These are phyloP conservation scores for Rauvolfia tetraphylla DNA, from an alignment of 257 asterid species.

Conservation along the genomic window DNA sequence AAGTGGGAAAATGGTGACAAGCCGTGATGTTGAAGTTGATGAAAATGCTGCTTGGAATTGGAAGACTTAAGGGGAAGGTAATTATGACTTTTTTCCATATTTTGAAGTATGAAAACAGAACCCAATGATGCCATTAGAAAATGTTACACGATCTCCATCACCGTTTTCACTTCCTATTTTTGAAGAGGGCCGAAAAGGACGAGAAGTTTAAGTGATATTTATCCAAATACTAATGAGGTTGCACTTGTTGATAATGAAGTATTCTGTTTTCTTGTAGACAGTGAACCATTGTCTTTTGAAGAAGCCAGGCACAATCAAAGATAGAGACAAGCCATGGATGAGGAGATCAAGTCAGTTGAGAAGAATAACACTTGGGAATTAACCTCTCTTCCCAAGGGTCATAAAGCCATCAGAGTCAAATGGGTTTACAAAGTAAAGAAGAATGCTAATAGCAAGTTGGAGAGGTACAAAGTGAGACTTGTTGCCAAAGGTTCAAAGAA, in stretches of 20 bases:
- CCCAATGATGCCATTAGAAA: not conserved
- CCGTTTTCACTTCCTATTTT: not conserved
- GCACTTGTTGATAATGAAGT: not conserved
- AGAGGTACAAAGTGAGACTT: no score
- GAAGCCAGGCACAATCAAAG: no score
- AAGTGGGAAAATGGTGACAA: no score
- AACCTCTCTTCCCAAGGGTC: no score
- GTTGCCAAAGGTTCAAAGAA: no score
- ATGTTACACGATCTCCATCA: not conserved
- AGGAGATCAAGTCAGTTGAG: no score
- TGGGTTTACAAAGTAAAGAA: not conserved
- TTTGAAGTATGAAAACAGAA: not conserved
- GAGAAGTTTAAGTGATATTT: not conserved
- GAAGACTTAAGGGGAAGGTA: no score
- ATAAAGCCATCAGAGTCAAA: not conserved
- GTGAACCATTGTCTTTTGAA: no score
- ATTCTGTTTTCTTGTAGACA: not conserved
- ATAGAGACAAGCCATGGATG: no score
- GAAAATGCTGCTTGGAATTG: conserved; percentile 4
- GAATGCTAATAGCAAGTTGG: not conserved
- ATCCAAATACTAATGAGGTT: not conserved
- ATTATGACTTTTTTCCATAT: no score
- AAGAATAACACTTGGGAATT: no score
- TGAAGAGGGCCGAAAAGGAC: not conserved
- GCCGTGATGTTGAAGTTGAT: conserved; percentile 4